A percentile compares a stretch with the other conserved stretches of the same genome.
Evolutionary conservation across 169 alveolate species (phyloP).

Genomic region (Babesia bigemina): DNA sequence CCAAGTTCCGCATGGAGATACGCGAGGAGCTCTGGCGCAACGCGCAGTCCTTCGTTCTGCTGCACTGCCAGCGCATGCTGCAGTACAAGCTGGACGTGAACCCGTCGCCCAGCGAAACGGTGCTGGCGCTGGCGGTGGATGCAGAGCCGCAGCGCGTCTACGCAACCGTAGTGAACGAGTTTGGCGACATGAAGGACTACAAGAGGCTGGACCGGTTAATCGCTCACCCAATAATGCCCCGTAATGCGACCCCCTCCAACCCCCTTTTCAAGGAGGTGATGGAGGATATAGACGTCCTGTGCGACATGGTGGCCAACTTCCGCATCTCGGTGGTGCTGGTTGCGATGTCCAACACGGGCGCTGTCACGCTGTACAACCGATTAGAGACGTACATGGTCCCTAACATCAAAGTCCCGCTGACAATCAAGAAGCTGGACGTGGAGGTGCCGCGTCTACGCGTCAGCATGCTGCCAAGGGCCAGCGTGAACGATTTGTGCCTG

Average conservation of each 20-base stretch:
- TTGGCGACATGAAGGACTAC: slow-evolving; percentile 42
- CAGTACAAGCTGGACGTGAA: slow-evolving; percentile 56
- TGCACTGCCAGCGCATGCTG: slow-evolving; percentile 55
- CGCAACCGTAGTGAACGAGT: slow-evolving; percentile 38
- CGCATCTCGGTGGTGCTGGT: slow-evolving; percentile 19
- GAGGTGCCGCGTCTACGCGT: slow-evolving; percentile 37
- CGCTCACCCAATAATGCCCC: slow-evolving; percentile 6
- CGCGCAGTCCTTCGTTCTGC: slow-evolving; percentile 52
- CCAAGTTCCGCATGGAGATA: slow-evolving; percentile 56
- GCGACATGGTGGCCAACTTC: neutral
- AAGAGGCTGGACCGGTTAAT: slow-evolving; percentile 26
- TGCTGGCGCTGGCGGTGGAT: slow-evolving; percentile 38
- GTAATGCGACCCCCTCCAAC: neutral
- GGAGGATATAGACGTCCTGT: slow-evolving; percentile 10
- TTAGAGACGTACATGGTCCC: slow-evolving; percentile 17
- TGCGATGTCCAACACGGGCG: slow-evolving; percentile 21
- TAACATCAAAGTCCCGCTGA: neutral
- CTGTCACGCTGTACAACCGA: slow-evolving; percentile 14
- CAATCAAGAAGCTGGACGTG: slow-evolving; percentile 21
- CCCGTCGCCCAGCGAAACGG: slow-evolving; percentile 28
- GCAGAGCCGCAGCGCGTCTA: slow-evolving; percentile 10
- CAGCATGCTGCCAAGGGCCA: slow-evolving; percentile 6
- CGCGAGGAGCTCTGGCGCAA: slow-evolving; percentile 47
- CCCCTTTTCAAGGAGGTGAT: slow-evolving; percentile 28
- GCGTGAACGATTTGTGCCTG: slow-evolving; percentile 1